Conservation (phyloP, 129 eudicot genomes). For the Gnaphalium uliginosum region DNA sequence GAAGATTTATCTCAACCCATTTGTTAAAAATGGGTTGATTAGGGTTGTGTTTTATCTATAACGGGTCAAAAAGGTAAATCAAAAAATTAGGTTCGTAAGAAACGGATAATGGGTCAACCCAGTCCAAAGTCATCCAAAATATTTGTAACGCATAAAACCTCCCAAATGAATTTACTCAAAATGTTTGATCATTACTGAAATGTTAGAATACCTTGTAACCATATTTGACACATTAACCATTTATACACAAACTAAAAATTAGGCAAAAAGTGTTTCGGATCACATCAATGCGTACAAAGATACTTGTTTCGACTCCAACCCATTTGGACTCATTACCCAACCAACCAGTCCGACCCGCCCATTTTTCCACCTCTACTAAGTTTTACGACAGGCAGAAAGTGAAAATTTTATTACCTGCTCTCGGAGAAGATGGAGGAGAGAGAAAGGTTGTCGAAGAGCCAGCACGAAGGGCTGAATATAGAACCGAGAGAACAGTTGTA, state of each 20-base stretch:
- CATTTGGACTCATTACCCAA: background rate
- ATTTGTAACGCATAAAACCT: background rate
- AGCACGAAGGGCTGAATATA: constrained; percentile 96
- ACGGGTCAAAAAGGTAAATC: background rate
- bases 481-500: constrained; percentile 85
- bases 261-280: background rate
- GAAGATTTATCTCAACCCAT: background rate
- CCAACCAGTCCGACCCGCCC: background rate
- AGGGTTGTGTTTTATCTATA: background rate
- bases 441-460: constrained; percentile 91
- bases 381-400: background rate
- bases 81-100: background rate
- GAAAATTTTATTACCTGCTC: constrained; percentile 59
- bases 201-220: background rate
- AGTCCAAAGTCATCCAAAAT: background rate
- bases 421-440: constrained; percentile 96
- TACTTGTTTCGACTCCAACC: background rate
- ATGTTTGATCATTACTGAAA: background rate
- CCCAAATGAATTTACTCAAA: background rate
- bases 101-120: background rate
- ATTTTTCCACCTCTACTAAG: background rate
- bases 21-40: background rate
- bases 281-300: background rate
- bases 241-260: background rate
- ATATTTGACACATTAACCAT: background rate